phyloP scores from a whole-genome alignment of 225 moss, liverwort and hornwort species.

The Pseudisothecium myosuroides region DNA sequence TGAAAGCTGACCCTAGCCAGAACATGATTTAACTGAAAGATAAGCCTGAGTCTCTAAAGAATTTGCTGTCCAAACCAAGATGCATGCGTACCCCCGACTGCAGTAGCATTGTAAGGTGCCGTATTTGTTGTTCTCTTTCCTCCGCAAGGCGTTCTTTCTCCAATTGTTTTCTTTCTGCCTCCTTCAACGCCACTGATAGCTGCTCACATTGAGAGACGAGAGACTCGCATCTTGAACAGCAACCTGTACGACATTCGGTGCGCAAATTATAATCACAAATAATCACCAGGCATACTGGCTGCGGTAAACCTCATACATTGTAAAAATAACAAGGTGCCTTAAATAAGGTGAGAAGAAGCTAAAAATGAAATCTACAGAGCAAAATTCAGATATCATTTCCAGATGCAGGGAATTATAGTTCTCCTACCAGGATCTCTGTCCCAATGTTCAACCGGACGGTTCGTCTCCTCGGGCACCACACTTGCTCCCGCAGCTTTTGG shows the following conservation, averaged over 20 bases:
- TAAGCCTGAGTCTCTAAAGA: neutral
- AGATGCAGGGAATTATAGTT: neutral
- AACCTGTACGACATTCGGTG: conserved; percentile 1
- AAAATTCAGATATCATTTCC: neutral
- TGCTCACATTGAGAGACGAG: conserved; percentile 49
- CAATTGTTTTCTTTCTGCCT: conserved; percentile 41
- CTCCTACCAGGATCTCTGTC: conserved; percentile 19
- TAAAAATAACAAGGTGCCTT: neutral
- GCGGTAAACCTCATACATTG: neutral
- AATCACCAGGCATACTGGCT: neutral
- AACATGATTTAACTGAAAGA: neutral
- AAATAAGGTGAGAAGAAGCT: neutral
- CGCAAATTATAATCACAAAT: neutral
- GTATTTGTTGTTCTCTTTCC: conserved; percentile 47
- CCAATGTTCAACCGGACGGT: neutral
- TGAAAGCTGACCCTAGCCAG: neutral
- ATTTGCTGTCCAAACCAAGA: neutral
- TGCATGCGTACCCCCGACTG: conserved; percentile 37
- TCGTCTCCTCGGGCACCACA: conserved; percentile 1
- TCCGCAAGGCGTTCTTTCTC: conserved; percentile 46
- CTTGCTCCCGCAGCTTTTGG: neutral
- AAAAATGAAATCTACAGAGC: neutral
- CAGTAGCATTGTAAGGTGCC: conserved; percentile 41
- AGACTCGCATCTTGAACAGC: conserved; percentile 44
- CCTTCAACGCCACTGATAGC: conserved; percentile 40